Conservation (phyloP, 1,284 basidiomycete species). For the Somion occarium region DNA sequence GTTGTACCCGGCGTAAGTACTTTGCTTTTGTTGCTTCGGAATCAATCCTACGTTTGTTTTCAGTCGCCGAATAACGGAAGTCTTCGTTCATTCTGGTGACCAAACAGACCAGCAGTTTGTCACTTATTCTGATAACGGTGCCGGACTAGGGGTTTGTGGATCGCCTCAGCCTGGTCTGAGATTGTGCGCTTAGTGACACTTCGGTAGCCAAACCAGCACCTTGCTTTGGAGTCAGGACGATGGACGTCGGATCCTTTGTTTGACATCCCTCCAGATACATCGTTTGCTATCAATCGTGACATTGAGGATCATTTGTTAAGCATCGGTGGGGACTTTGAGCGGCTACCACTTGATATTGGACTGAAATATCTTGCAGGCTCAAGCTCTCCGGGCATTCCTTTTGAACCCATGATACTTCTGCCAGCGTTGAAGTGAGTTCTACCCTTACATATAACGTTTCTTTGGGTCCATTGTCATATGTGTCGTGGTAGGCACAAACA, state of each 20-base stretch:
- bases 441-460: neutral
- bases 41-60: too few relatives aligned
- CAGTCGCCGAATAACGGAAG: too few relatives aligned
- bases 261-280: neutral
- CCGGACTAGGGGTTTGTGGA: conserved; percentile 2
- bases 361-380: too few relatives aligned
- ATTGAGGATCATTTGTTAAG: neutral
- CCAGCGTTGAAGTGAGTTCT: neutral
- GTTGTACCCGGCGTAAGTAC: too few relatives aligned
- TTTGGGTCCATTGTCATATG: neutral
- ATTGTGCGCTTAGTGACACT: too few relatives aligned
- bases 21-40: too few relatives aligned
- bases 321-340: neutral
- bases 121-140: conserved; percentile 1
- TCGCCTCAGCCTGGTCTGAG: neutral
- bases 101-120: neutral
- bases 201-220: conserved; percentile 1
- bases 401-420: conserved; percentile 2
- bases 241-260: neutral
- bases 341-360: neutral
- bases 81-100: neutral
- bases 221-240: neutral
- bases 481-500: neutral
- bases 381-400: neutral
- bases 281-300: neutral